phyloP scores from a whole-genome alignment of 805 yeast species.

The Kodamaea kaohsiungensis region DNA sequence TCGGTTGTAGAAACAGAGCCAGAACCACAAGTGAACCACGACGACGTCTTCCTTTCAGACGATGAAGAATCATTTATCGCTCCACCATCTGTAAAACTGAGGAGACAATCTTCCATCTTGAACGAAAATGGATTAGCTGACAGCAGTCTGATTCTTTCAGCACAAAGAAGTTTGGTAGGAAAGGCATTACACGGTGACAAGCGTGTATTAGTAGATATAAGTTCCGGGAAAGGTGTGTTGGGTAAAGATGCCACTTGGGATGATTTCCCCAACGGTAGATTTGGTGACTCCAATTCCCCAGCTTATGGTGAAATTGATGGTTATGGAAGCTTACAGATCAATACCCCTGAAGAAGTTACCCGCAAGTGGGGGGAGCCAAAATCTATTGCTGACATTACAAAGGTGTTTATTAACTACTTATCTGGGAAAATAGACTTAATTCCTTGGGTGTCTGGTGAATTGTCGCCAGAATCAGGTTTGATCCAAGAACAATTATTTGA shows the following conservation, averaged over 20 bases:
- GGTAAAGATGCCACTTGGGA: conserved; percentile 97
- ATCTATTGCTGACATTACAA: conserved; percentile 56
- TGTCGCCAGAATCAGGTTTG: conserved; percentile 86
- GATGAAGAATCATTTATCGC: conserved; percentile 28
- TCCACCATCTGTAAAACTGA: conserved; percentile 12
- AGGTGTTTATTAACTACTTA: conserved; percentile 69
- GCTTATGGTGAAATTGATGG: conserved; percentile 99
- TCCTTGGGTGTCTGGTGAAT: conserved; percentile 90
- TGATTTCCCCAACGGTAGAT: conserved; percentile 94
- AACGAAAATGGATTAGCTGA: conserved; percentile 41
- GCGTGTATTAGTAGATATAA: conserved; percentile 69
- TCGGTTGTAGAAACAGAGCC: conserved; percentile 38
- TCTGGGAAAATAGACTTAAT: conserved; percentile 72
- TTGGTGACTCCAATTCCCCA: conserved; percentile 92
- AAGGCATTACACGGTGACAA: conserved; percentile 36
- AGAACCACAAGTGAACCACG: conserved; percentile 17
- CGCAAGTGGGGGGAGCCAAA: conserved; percentile 82
- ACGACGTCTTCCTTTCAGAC: conserved; percentile 43
- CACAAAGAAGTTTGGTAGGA: conserved; percentile 23
- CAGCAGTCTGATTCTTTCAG: conserved; percentile 17
- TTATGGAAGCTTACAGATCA: conserved; percentile 83
- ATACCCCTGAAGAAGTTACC: conserved; percentile 59
- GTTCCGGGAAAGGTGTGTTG: conserved; percentile 78
- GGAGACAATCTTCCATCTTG: conserved; percentile 40
- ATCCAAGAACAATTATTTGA: conserved; percentile 89